Evolutionary conservation across 139 green algal genomes (phyloP).

Genomic region (Closterium sp.): DNA sequence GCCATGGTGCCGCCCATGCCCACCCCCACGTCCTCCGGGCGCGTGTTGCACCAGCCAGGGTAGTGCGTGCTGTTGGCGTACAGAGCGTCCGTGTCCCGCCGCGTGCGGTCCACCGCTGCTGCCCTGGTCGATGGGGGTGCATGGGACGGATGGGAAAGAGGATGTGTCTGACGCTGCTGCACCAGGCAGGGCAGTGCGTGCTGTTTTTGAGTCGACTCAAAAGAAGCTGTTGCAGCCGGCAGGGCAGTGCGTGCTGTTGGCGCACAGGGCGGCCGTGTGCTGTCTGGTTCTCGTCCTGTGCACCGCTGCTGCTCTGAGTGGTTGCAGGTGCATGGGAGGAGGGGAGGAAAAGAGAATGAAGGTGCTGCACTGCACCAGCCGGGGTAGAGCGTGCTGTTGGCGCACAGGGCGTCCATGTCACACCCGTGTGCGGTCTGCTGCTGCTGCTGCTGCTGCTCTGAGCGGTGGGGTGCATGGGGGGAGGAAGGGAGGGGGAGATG

Average conservation of each 20-base stretch:
- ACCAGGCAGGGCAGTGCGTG: too few relatives aligned
- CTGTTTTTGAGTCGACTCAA: too few relatives aligned
- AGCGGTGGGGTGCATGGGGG: neutral
- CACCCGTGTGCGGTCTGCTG: neutral
- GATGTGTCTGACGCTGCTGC: too few relatives aligned
- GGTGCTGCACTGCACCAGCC: conserved; percentile 46
- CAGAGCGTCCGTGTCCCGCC: neutral
- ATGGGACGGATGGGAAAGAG: too few relatives aligned
- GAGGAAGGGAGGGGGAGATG: too few relatives aligned
- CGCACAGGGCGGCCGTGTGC: conserved; percentile 4
- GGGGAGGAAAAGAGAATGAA: too few relatives aligned
- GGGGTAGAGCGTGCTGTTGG: neutral
- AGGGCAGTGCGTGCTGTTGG: neutral
- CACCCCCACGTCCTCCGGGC: neutral
- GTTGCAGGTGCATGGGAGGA: too few relatives aligned
- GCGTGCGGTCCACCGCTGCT: neutral
- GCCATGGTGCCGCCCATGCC: neutral
- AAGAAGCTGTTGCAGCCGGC: conserved; percentile 38
- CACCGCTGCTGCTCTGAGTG: neutral
- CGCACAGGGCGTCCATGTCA: conserved; percentile 4
- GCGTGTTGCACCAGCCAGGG: conserved; percentile 34
- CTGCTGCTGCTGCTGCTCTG: neutral
- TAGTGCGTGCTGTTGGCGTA: conserved; percentile 1
- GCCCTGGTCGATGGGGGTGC: neutral
- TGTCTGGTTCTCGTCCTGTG: neutral